phyloP scores from a whole-genome alignment of 345 rosid species.

The Populus tremula region DNA sequence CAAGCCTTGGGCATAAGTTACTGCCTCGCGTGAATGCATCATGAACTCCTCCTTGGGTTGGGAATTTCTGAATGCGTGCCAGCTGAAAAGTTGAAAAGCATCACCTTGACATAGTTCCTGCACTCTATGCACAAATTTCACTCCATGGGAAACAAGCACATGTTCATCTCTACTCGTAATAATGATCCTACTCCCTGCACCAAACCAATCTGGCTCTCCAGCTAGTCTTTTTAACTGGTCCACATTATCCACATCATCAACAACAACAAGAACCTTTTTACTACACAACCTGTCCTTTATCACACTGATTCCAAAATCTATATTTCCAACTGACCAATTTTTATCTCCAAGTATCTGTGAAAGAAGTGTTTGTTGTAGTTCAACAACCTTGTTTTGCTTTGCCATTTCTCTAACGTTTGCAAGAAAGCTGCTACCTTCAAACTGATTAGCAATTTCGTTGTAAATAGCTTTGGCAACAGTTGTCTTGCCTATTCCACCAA shows the following conservation, averaged over 20 bases:
- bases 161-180: conserved; percentile 3
- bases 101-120: neutral
- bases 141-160: conserved; percentile 3
- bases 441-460: neutral
- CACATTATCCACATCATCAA: conserved; percentile 14
- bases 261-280: conserved; percentile 8
- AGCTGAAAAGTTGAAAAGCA: conserved; percentile 10
- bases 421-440: conserved; percentile 13
- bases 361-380: conserved; percentile 8
- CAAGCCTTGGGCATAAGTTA: conserved; percentile 13
- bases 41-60: neutral
- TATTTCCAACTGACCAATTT: neutral
- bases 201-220: conserved; percentile 7
- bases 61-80: conserved; percentile 9
- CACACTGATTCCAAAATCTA: neutral
- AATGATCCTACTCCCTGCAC: conserved; percentile 20
- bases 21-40: neutral
- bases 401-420: conserved; percentile 13
- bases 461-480: conserved; percentile 10
- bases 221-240: neutral
- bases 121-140: neutral
- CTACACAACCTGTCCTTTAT: neutral
- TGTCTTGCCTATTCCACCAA: conserved; percentile 25
- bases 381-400: neutral
- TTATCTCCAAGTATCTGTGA: neutral